A percentile compares a stretch with the other conserved stretches of the same genome.
Evolutionary conservation across 2,329 filamentous ascomycete genomes (phyloP).

Genomic region (Colletotrichum endophyticum): DNA sequence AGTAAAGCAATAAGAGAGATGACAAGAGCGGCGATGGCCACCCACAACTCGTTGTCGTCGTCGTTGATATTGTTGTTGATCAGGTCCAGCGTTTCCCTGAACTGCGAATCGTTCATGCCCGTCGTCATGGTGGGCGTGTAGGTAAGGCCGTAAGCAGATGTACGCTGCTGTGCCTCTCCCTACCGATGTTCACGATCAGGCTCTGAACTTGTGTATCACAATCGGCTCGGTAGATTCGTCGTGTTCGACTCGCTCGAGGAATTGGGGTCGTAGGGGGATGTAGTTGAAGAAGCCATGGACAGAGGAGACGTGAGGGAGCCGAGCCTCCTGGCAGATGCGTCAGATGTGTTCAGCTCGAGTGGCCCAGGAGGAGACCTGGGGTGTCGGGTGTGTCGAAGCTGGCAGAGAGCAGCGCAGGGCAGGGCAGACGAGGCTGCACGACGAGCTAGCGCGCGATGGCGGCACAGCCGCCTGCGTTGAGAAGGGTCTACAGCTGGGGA

Average conservation of each 20-base stretch:
- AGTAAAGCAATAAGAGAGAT: slow-evolving; percentile 52
- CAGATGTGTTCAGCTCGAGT: not conserved
- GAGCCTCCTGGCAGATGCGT: not conserved
- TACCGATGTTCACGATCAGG: no score
- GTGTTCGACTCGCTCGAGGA: not conserved
- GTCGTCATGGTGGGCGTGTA: not conserved
- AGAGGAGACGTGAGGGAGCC: not conserved
- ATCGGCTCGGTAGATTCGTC: not conserved
- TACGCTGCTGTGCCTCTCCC: no score
- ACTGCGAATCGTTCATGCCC: slow-evolving; percentile 3
- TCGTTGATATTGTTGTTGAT: slow-evolving; percentile 15
- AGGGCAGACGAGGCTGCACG: slow-evolving; percentile 6
- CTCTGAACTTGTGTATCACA: not conserved
- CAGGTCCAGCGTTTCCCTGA: not conserved
- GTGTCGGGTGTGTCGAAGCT: not conserved
- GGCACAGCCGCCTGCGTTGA: not conserved
- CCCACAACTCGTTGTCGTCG: slow-evolving; percentile 35
- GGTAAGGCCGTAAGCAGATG: no score
- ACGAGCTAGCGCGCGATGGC: not conserved
- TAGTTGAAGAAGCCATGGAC: not conserved
- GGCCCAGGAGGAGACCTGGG: not conserved
- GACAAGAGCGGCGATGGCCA: slow-evolving; percentile 50
- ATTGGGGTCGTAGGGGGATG: not conserved
- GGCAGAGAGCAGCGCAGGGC: not conserved
- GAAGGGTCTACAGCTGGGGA: not conserved